Base-by-base conservation (phyloP, 2,329 filamentous ascomycete genomes). In the Penicillium nordicum region DNA sequence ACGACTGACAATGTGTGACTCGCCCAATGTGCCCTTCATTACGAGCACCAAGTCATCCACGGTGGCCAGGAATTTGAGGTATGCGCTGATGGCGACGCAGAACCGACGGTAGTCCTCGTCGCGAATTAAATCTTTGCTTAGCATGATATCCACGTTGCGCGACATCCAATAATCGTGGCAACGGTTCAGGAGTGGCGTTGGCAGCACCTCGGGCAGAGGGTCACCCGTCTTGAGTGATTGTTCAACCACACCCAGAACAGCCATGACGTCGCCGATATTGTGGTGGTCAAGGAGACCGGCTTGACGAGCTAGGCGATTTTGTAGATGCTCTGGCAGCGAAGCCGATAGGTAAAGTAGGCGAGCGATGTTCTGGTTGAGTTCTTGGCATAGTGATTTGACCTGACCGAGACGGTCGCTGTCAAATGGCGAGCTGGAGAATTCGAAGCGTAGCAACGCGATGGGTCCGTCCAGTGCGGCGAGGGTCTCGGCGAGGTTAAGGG, bases 211-310 rank as follows among this genome's bases (percentile, higher is more conserved):
- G 0, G 80, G 80, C 0, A 81, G 61, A 0, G 80, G 72, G n/a
- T 75, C 74, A 0, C 78, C 80, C 0, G 78, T 81, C 21, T 76
- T 74, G 14, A 83, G 63, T 2, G 78, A 68, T 48, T 81, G 78
- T 47, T 80, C 78, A 7, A 80, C 64, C 3, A 82, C 73, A 1
- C 68, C 70, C 0, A 82, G 62, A 2, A 82, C 78, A 1, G 78
- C 78, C 80, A 82, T 83, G 49, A 80, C 60, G 29, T 81, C 79
- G 4, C 76, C 79, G 10, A 82, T 76, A n/a, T 69, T 69, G 1
- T 69, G 67, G 16, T 80, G 74, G 30, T 79, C 75, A 0, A 76
- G 62, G 1, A 80, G 64, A 1, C 79, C 79, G 0, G 70, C 69
- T 0, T 69, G 64, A 0, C 61, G 68, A 0, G 72, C 67, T 0